Percentiles rank a stretch among this genome's conserved stretches.
Evolutionary conservation across 805 yeast species (phyloP).

Genomic region (Starmerella potacharoeniae): DNA sequence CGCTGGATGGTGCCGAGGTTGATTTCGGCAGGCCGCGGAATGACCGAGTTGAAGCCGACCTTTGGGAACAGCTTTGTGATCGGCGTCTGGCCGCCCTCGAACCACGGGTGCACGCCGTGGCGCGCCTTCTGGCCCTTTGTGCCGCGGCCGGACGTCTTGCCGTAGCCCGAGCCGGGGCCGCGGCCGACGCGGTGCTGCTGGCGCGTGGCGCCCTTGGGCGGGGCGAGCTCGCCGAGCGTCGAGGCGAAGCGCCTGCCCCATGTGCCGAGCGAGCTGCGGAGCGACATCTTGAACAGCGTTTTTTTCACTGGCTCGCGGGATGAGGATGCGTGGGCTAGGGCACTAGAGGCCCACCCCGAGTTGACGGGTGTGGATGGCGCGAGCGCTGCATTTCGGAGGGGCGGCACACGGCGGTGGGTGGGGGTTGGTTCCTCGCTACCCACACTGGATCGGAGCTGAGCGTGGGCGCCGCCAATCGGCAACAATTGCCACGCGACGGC

Average conservation of each 20-base stretch:
- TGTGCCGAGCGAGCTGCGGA: conserved; percentile 1
- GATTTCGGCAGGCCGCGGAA: conserved; percentile 35
- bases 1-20: conserved; percentile 60
- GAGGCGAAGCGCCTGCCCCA: conserved; percentile 15
- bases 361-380: too few species aligned
- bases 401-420: too few species aligned
- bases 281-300: background rate
- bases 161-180: conserved; percentile 80
- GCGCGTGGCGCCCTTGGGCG: conserved; percentile 28
- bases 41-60: conserved; percentile 53
- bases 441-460: too few species aligned
- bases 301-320: background rate
- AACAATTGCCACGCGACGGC: too few species aligned
- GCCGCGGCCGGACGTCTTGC: conserved; percentile 95
- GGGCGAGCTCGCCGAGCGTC: conserved; percentile 23
- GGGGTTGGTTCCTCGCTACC: too few species aligned
- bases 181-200: conserved; percentile 65
- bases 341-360: too few species aligned
- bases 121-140: conserved; percentile 98
- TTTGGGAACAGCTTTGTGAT: conserved; percentile 75
- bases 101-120: conserved; percentile 80
- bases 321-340: too few species aligned
- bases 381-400: too few species aligned
- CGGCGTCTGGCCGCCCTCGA: conserved; percentile 99
- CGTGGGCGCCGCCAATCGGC: too few species aligned